Base-by-base conservation (phyloP, 345 rosid species). In the Streptanthus diversifolius region DNA sequence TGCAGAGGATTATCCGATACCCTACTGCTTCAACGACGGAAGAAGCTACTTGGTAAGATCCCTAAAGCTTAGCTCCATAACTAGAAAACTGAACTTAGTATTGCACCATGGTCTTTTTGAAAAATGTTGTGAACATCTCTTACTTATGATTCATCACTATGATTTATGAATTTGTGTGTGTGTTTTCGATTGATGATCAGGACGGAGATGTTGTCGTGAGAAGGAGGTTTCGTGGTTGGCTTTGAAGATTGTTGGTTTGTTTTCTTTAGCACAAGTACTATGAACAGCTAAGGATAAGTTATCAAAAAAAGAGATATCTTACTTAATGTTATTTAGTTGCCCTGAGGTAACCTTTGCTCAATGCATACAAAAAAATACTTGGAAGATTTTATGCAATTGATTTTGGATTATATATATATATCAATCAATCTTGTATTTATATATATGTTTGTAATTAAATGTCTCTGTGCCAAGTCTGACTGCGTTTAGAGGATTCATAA, bases 1-100 rank as follows among this genome's bases (percentile, higher is more conserved):
- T 85, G 75, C 88, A 80, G 66, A 88, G 80, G 80, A 89, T 93
- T 19, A 82, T 86, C 48, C 79, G 70, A 24, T 71, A 79, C 30
- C 85, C 86, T 21, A 66, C 71, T 61, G 29, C 63, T 37, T 45
- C 71, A 40, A 24, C 63, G 2, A 56, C 54, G 56, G 85, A 82
- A 73, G 83, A 68, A 45, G 63, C 70, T 65, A 66, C 71, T 4
- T 22, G 67, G 77, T 79, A 68, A 49, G 68, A 19, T n/a, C 52
- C 17, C 8, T 65, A 45, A 36, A 35, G 41, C 43, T n/a, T 54
- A 63, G 41, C 44, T 32, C 1, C 8, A 30, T n/a, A 40, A 21
- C 45, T 63, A 0, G 12, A 5, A 25, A 63, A 41, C 36, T 55
- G 11, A 54, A 63, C 29, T 33, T 29, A 29, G 4, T 32, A 25